phyloP scores from a whole-genome alignment of 2,329 filamentous ascomycete species.

The Capronia americana region DNA sequence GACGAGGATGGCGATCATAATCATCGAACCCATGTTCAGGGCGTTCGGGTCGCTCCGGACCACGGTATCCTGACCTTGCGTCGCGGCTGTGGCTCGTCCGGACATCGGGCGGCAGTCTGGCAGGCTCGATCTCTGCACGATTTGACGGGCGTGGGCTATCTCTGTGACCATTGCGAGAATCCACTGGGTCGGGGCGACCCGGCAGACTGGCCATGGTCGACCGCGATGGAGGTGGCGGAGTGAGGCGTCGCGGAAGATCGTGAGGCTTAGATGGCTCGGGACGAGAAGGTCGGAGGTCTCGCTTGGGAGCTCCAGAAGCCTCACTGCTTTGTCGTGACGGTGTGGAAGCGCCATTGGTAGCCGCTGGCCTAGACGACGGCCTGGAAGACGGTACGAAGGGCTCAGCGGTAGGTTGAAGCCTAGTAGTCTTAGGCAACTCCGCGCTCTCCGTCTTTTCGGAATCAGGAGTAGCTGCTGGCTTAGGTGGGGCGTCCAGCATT shows the following conservation, averaged over 20 bases:
- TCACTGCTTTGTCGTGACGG: constrained; percentile 26
- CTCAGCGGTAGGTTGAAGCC: constrained; percentile 25
- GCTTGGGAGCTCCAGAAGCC: constrained; percentile 17
- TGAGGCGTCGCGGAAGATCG: constrained; percentile 48
- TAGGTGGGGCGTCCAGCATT: constrained; percentile 46
- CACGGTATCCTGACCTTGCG: constrained; percentile 45
- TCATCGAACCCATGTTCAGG: constrained; percentile 48
- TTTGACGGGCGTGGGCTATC: constrained; percentile 47
- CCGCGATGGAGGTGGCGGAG: constrained; percentile 42
- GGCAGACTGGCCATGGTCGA: constrained; percentile 48
- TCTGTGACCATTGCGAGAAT: constrained; percentile 45
- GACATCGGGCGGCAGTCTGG: constrained; percentile 43
- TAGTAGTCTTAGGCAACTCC: constrained; percentile 18
- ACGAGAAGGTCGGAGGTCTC: constrained; percentile 29
- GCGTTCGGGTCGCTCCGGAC: constrained; percentile 29
- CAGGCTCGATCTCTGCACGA: constrained; percentile 38
- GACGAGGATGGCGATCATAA: constrained; percentile 43
- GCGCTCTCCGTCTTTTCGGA: constrained; percentile 28
- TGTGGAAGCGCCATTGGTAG: constrained; percentile 28
- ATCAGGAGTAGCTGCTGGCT: constrained; percentile 32
- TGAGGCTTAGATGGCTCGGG: constrained; percentile 31
- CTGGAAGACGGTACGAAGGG: constrained; percentile 25
- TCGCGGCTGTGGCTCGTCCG: constrained; percentile 45
- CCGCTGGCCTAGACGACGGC: constrained; percentile 18
- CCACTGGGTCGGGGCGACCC: constrained; percentile 43